Conservation (phyloP, 2,329 filamentous ascomycete species). For the Hypoxylon sp. region DNA sequence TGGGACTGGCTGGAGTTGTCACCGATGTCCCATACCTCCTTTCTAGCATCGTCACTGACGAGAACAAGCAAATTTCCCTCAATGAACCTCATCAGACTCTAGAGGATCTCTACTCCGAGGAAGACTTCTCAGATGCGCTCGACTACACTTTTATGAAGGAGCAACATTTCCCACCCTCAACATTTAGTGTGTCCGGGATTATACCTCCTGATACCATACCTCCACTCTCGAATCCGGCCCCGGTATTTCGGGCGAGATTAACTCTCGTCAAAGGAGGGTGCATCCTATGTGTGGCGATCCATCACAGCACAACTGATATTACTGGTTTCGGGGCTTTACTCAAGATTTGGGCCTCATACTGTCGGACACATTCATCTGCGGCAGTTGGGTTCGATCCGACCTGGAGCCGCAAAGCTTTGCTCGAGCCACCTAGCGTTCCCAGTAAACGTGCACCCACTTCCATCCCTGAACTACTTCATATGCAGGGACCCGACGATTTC, state of each 20-base stretch:
- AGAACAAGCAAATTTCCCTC: constrained; percentile 33
- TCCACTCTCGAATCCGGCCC: constrained; percentile 42
- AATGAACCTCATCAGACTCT: constrained; percentile 38
- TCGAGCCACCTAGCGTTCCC: not conserved
- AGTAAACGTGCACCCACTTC: constrained; percentile 1
- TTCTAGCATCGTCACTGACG: constrained; percentile 40
- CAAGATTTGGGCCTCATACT: constrained; percentile 52
- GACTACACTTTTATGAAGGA: constrained; percentile 45
- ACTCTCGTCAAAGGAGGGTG: constrained; percentile 47
- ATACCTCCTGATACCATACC: constrained; percentile 42
- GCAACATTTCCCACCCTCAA: constrained; percentile 46
- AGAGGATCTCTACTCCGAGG: constrained; percentile 45
- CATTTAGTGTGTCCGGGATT: constrained; percentile 40
- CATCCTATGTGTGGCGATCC: constrained; percentile 49
- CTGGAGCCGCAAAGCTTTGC: constrained; percentile 43
- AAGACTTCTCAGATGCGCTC: constrained; percentile 45
- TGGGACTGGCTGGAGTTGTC: constrained; percentile 40
- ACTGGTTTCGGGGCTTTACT: constrained; percentile 51
- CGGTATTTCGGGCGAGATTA: constrained; percentile 49
- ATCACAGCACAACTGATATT: constrained; percentile 52
- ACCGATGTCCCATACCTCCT: constrained; percentile 50
- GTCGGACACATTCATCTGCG: constrained; percentile 39
- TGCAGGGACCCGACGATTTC: constrained; percentile 22
- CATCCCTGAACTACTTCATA: constrained; percentile 46
- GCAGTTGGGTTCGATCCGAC: constrained; percentile 38